Conservation (phyloP, 257 asterid genomes). For the Echium plantagineum region DNA sequence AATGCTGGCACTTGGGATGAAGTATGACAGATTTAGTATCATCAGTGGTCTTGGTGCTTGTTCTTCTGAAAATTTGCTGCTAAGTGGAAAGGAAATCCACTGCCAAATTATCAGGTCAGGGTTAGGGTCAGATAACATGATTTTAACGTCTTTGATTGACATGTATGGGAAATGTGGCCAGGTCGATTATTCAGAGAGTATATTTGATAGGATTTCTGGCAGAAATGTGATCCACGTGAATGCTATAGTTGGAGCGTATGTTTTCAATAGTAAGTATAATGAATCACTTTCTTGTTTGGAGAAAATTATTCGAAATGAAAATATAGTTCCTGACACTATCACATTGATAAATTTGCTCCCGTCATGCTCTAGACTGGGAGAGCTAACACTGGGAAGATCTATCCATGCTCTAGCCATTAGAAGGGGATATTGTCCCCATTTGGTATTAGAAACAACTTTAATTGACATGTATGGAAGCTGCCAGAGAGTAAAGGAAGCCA, state of each 20-base stretch:
- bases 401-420: constrained; percentile 46
- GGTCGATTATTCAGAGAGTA: constrained; percentile 37
- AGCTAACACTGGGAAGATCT: constrained; percentile 28
- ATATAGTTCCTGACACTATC: constrained; percentile 35
- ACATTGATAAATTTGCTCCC: constrained; percentile 58
- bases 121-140: constrained; percentile 40
- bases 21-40: constrained; percentile 36
- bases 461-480: constrained; percentile 50
- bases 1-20: constrained; percentile 30
- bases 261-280: constrained; percentile 15
- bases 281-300: constrained; percentile 32
- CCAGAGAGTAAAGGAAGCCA: constrained; percentile 22
- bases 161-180: constrained; percentile 57
- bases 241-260: constrained; percentile 45
- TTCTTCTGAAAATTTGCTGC: constrained; percentile 18
- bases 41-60: constrained; percentile 42
- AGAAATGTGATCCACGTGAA: constrained; percentile 49
- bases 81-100: constrained; percentile 45
- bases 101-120: constrained; percentile 36
- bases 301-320: constrained; percentile 28
- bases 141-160: constrained; percentile 44
- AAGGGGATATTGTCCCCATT: constrained; percentile 29
- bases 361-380: constrained; percentile 32
- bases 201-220: constrained; percentile 20
- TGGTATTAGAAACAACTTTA: constrained; percentile 44